Base-by-base conservation (phyloP, 75 land plant genomes). In the Larix kaempferi region DNA sequence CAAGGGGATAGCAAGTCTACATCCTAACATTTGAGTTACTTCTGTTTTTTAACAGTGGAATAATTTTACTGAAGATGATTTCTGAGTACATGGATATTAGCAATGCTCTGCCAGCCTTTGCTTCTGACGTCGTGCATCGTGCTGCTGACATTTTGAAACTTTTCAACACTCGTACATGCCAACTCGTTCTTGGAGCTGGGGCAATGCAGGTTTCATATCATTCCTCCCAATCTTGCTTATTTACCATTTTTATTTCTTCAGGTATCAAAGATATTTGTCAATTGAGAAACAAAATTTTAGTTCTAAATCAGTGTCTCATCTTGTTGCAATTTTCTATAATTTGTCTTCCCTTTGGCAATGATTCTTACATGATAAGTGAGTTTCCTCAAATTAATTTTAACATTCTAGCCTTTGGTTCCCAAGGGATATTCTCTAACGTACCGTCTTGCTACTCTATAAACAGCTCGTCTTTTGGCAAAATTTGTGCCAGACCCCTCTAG, bases 101-200 rank as follows among this genome's bases (percentile, higher is more conserved):
- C 73, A 88, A 85, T 77, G 85, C 76, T 62, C 88, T 96, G 73
- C 98, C 98, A 52, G 67, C 88, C 44, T 86, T 96, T 19, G 92
- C 99, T 59, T 79, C 98, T 21, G 98, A 96, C 78, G 85, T 96
- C 55, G 93, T 96, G 26, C 92, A 94, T 73, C 90, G 98, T 39
- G 92, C 91, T 77, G 91, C 87, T 23, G 95, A 96, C 75, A 86
- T 96, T 35, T 83, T 96, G 77, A 94, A 96, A 76, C 83, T 94
- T 61, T 96, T 90, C 82, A 96, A 96, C 80, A 87, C 90, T 23
- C 90, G 99, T 37, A 86, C 97, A 75, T 94, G 98, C 73, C 98
- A 94, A 79, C 99, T 96, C 69, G 98, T 96, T 69, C 99, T 96
- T 75, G 99, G 99, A 81, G 98, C 98, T 73, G 95, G 93, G 74